Evolutionary conservation across 1,284 basidiomycete genomes (phyloP).

Genomic region (Peniophora sp.): DNA sequence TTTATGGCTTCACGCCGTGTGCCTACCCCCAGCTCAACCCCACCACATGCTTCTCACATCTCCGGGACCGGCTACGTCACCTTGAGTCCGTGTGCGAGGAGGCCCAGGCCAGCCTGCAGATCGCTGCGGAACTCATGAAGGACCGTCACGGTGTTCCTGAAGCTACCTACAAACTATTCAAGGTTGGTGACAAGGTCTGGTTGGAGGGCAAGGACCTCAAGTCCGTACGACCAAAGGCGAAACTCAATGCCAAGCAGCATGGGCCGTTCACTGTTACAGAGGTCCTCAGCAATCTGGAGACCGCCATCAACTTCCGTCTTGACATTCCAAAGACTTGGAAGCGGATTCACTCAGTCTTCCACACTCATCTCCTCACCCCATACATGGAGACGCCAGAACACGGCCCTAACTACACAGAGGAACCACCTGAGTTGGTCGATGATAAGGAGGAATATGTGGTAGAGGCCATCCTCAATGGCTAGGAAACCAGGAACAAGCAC

Average conservation of each 20-base stretch:
- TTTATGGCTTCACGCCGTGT: not conserved
- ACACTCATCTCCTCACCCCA: not conserved
- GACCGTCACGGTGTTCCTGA: not conserved
- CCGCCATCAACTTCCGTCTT: too few relatives aligned
- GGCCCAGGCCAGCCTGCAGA: not conserved
- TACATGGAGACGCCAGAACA: not conserved
- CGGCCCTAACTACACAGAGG: not conserved
- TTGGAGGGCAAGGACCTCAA: not conserved
- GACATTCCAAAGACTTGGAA: too few relatives aligned
- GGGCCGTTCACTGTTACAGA: not conserved
- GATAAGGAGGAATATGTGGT: not conserved
- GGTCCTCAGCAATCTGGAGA: not conserved
- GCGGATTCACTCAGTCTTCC: not conserved
- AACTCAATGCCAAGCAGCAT: not conserved
- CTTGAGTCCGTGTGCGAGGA: not conserved
- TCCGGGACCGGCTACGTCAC: not conserved
- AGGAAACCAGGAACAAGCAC: not conserved
- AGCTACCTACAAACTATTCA: not conserved
- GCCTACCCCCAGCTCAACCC: not conserved
- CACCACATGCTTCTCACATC: not conserved
- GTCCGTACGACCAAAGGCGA: not conserved
- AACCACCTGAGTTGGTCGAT: not conserved
- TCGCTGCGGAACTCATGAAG: not conserved
- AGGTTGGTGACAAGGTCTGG: too few relatives aligned
- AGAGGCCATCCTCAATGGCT: not conserved